Percentiles rank a stretch among this genome's conserved stretches.
These are phyloP conservation scores for Vairimorpha necatrix DNA, from an alignment of 371 early-diverging fungal species.

Conservation along the genomic window DNA sequence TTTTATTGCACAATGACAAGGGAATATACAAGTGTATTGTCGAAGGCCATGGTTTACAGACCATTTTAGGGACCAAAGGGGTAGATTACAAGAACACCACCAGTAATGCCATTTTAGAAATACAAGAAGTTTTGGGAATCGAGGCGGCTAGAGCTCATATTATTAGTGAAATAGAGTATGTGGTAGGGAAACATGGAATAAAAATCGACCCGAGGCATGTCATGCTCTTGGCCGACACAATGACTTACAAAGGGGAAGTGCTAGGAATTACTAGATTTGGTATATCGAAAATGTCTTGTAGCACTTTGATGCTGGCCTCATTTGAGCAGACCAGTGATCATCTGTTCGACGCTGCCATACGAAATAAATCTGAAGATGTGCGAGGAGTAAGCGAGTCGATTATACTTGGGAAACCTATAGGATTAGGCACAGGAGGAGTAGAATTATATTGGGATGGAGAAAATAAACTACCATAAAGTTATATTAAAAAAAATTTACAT, in stretches of 20 bases:
- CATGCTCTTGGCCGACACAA: conserved; percentile 91
- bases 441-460: conserved; percentile 68
- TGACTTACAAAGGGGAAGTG: conserved; percentile 95
- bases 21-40: conserved; percentile 70
- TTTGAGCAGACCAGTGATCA: conserved; percentile 99
- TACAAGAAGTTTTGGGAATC: conserved; percentile 82
- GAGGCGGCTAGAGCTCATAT: conserved; percentile 82
- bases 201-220: conserved; percentile 92
- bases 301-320: conserved; percentile 95
- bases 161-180: conserved; percentile 73
- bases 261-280: conserved; percentile 97
- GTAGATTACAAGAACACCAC: conserved; percentile 71
- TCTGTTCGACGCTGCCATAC: conserved; percentile 89
- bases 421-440: conserved; percentile 89
- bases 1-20: conserved; percentile 73
- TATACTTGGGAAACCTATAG: conserved; percentile 93
- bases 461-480: too few relatives aligned
- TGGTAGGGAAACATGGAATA: conserved; percentile 84
- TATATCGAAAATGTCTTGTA: conserved; percentile 93
- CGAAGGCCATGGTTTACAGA: conserved; percentile 83
- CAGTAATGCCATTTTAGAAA: conserved; percentile 88
- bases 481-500: too few relatives aligned
- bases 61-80: conserved; percentile 73
- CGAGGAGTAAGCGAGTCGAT: conserved; percentile 95
- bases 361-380: conserved; percentile 79